phyloP scores from a whole-genome alignment of 352 stramenopile species.

The Phytopythium boreale region DNA sequence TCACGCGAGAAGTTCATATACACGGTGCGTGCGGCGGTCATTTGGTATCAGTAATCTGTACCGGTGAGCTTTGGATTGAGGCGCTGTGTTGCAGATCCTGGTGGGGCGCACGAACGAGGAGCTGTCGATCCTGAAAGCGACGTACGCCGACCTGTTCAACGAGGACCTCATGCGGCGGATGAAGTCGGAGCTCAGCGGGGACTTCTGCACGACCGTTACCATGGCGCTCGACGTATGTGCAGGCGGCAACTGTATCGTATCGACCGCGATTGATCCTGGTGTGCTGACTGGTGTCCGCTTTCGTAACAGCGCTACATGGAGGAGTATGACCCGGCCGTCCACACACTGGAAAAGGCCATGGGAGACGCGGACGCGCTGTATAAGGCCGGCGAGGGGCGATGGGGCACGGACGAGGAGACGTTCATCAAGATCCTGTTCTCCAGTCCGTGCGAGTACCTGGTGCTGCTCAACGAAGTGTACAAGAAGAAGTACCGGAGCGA shows the following conservation, averaged over 20 bases:
- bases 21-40: slow-evolving; percentile 29
- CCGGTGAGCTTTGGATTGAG: neutral
- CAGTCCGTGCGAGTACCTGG: slow-evolving; percentile 54
- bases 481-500: slow-evolving; percentile 65
- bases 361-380: slow-evolving; percentile 59
- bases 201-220: slow-evolving; percentile 69
- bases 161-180: slow-evolving; percentile 66
- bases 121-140: slow-evolving; percentile 67
- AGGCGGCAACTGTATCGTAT: slow-evolving; percentile 3
- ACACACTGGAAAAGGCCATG: slow-evolving; percentile 57
- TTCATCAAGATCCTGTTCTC: slow-evolving; percentile 63
- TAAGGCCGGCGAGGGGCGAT: slow-evolving; percentile 66
- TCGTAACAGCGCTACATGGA: slow-evolving; percentile 25
- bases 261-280: neutral
- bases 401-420: slow-evolving; percentile 67
- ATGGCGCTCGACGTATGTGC: slow-evolving; percentile 44
- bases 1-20: slow-evolving; percentile 70
- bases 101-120: slow-evolving; percentile 72
- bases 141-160: slow-evolving; percentile 76
- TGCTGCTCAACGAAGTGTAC: slow-evolving; percentile 62
- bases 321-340: slow-evolving; percentile 43
- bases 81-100: slow-evolving; percentile 36
- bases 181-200: slow-evolving; percentile 56
- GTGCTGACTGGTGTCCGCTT: neutral
- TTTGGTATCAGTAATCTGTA: neutral